Percentiles rank a stretch among this genome's conserved stretches.
Conservation (phyloP, 768 basidiomycete species). For the Lactarius deliciosus region DNA sequence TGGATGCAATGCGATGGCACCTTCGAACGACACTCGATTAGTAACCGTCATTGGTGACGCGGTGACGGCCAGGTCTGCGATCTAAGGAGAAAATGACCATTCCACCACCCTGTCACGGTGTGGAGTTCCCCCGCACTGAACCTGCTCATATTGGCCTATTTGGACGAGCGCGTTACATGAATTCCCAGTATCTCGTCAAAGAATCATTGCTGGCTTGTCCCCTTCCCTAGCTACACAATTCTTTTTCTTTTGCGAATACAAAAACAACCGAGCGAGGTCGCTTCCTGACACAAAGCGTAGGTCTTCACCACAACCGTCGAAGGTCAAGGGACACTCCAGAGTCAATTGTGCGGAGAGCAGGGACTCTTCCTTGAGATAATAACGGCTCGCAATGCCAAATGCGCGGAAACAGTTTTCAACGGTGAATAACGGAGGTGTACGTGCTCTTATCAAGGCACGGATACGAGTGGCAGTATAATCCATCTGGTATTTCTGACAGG, state of each 20-base stretch:
- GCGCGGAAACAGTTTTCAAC: slow-evolving; percentile 1
- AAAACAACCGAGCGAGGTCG: slow-evolving; percentile 7
- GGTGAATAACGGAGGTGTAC: not conserved
- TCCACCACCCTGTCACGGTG: slow-evolving; percentile 9
- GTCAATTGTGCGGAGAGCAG: slow-evolving; percentile 8
- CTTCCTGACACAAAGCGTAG: slow-evolving; percentile 11
- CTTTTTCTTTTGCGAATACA: too few relatives aligned
- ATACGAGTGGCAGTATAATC: not conserved
- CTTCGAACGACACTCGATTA: slow-evolving; percentile 1
- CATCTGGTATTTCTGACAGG: slow-evolving; percentile 24
- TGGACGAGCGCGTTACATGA: too few relatives aligned
- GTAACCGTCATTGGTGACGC: slow-evolving; percentile 11
- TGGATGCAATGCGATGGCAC: not conserved
- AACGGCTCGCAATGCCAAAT: slow-evolving; percentile 16
- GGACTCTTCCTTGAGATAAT: slow-evolving; percentile 13
- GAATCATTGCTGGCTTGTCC: too few relatives aligned
- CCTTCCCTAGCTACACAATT: too few relatives aligned
- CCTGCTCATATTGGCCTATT: not conserved
- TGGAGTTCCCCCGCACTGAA: not conserved
- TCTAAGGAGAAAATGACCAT: not conserved
- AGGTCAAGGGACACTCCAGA: slow-evolving; percentile 3
- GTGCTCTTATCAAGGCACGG: slow-evolving; percentile 1
- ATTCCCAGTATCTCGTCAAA: too few relatives aligned
- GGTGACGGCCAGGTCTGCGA: slow-evolving; percentile 4
- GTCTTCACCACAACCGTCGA: slow-evolving; percentile 8